Percentiles rank a stretch among this genome's conserved stretches.
phyloP scores from a whole-genome alignment of 345 rosid species.

The Salix dunnii region DNA sequence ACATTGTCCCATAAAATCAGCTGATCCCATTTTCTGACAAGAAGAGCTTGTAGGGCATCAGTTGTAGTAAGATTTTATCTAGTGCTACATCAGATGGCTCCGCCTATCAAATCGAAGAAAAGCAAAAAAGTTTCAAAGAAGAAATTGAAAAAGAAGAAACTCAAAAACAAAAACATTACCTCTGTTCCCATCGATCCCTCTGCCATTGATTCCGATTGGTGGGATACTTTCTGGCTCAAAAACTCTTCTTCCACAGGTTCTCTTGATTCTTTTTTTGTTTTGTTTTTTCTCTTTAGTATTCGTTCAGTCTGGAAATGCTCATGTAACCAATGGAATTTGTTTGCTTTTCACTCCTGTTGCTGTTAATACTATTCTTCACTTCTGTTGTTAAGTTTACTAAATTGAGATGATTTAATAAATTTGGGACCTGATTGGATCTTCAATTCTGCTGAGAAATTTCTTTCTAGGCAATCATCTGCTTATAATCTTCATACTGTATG shows the following conservation, averaged over 20 bases:
- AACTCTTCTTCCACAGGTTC: constrained; percentile 67
- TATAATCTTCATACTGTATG: not conserved
- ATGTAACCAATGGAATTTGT: not conserved
- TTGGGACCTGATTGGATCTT: not conserved
- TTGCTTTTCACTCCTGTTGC: not conserved
- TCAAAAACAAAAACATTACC: constrained; percentile 14
- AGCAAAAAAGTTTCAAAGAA: constrained; percentile 49
- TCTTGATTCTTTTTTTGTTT: not conserved
- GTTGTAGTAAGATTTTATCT: no score
- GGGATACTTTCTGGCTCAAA: constrained; percentile 77
- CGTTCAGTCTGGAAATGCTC: not conserved
- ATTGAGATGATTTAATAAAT: not conserved
- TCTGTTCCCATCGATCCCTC: constrained; percentile 59
- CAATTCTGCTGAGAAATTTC: not conserved
- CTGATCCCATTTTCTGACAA: not conserved
- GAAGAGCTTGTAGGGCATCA: no score
- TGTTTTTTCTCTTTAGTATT: not conserved
- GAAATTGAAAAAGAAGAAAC: constrained; percentile 57
- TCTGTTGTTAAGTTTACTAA: not conserved
- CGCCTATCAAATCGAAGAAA: constrained; percentile 54
- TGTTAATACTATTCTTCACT: not conserved
- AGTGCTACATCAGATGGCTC: constrained; percentile 36
- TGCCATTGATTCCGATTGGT: constrained; percentile 82
- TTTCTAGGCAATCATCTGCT: not conserved
- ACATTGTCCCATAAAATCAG: not conserved